Conservation (phyloP, 345 rosid species). For the rapeseed (Brassica napus) region Da-Ae NC_063441.1:16131501-16132000, state of each 20-base stretch:
- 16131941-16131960: conserved; percentile 4
- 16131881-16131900: conserved; percentile 81
- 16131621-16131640: conserved; percentile 56
- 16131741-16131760: neutral
- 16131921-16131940: neutral
- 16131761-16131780: conserved; percentile 64
- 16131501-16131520: neutral
- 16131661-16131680: conserved; percentile 66
- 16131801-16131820: conserved; percentile 84
- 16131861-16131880: conserved; percentile 78
- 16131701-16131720: neutral
- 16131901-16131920: conserved; percentile 46
- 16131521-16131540: neutral
- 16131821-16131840: conserved; percentile 66
- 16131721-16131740: neutral
- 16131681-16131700: conserved; percentile 40
- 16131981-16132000: conserved; percentile 49
- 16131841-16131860: conserved; percentile 73
- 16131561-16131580: conserved; percentile 74
- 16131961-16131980: neutral
- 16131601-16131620: conserved; percentile 76
- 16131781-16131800: conserved; percentile 79
- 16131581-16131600: conserved; percentile 55
- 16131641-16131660: conserved; percentile 68
- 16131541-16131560: conserved; percentile 3